A percentile compares a stretch with the other conserved stretches of the same genome.
These are phyloP conservation scores for Glonium stellatum DNA, from an alignment of 495 filamentous ascomycete species.

Conservation along the genomic window DNA sequence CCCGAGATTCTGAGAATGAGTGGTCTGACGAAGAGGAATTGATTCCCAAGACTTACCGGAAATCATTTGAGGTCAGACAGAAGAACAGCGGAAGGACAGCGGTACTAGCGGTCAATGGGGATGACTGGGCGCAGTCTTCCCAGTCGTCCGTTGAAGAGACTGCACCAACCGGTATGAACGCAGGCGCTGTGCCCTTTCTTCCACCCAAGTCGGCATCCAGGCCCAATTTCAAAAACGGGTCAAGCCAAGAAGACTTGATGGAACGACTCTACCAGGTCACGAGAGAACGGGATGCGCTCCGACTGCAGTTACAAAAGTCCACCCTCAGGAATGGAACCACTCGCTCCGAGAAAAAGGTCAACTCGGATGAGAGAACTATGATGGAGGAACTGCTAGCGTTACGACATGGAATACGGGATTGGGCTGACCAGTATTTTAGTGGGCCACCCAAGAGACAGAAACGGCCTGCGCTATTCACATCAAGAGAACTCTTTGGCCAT, in stretches of 20 bases:
- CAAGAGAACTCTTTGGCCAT: slow-evolving; percentile 21
- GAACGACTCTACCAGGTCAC: slow-evolving; percentile 25
- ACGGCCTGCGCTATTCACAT: slow-evolving; percentile 17
- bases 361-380: slow-evolving; percentile 24
- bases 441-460: slow-evolving; percentile 12
- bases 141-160: slow-evolving; percentile 8
- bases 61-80: slow-evolving; percentile 15
- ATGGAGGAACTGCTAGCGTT: slow-evolving; percentile 24
- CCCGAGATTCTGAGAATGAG: not conserved
- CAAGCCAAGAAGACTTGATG: slow-evolving; percentile 26
- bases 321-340: not conserved
- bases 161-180: not conserved
- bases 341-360: slow-evolving; percentile 11
- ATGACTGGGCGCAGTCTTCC: slow-evolving; percentile 7
- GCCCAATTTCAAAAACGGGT: slow-evolving; percentile 15
- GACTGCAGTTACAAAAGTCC: slow-evolving; percentile 19
- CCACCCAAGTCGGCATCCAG: slow-evolving; percentile 26
- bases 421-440: slow-evolving; percentile 24
- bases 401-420: slow-evolving; percentile 22
- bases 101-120: slow-evolving; percentile 4
- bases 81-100: not conserved
- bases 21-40: slow-evolving; percentile 26
- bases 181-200: slow-evolving; percentile 5
- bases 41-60: slow-evolving; percentile 20
- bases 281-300: slow-evolving; percentile 23